Evolutionary conservation across 208 protist genomes (phyloP).

Genomic region (Trypanosoma cruzi): DNA sequence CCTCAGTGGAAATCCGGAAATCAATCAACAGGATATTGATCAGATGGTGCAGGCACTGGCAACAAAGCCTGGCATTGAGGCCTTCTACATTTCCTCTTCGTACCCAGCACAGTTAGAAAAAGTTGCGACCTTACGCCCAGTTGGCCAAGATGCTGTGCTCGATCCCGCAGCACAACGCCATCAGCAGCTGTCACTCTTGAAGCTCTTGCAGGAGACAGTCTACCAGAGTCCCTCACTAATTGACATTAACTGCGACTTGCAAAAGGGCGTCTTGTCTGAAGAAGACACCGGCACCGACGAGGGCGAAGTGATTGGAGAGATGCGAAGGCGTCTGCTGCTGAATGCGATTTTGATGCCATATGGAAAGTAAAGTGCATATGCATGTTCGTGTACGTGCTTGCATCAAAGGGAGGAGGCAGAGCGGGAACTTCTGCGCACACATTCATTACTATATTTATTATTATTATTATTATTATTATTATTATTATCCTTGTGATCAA

Average conservation of each 20-base stretch:
- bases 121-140: constrained; percentile 1
- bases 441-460: neutral
- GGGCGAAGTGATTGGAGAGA: constrained; percentile 30
- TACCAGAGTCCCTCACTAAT: constrained; percentile 39
- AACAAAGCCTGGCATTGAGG: constrained; percentile 38
- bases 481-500: neutral
- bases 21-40: constrained; percentile 31
- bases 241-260: constrained; percentile 33
- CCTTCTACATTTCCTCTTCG: constrained; percentile 38
- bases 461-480: constrained; percentile 4
- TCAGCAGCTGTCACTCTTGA: constrained; percentile 28
- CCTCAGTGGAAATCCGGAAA: constrained; percentile 44
- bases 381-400: neutral
- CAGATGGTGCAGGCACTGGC: constrained; percentile 30
- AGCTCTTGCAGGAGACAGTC: constrained; percentile 33
- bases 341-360: constrained; percentile 44
- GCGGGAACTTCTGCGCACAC: neutral
- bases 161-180: constrained; percentile 8
- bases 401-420: neutral
- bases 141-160: constrained; percentile 24
- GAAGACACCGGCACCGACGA: constrained; percentile 7
- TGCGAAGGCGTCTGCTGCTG: constrained; percentile 49
- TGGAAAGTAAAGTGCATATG: constrained; percentile 2
- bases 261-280: constrained; percentile 16
- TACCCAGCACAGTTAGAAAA: constrained; percentile 12